Evolutionary conservation across 2,329 filamentous ascomycete genomes (phyloP).

Genomic region (Aspergillus pseudonomiae): DNA sequence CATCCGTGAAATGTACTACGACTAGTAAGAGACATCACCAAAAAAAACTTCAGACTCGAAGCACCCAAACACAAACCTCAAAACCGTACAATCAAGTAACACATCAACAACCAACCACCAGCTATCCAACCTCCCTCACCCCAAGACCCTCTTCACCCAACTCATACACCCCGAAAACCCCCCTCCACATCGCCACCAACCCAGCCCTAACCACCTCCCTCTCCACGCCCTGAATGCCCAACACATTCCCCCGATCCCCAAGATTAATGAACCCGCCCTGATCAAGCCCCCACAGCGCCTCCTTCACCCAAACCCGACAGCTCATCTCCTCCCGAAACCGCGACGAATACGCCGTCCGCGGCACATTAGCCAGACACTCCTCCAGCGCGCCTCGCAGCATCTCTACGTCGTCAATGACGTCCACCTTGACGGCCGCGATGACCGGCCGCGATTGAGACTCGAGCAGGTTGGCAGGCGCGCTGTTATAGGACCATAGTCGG

Average conservation of each 20-base stretch:
- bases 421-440: not conserved
- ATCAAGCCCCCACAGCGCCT: conserved; percentile 1
- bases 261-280: conserved; percentile 2
- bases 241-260: not conserved
- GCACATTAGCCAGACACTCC: not conserved
- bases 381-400: not conserved
- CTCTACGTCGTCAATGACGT: not conserved
- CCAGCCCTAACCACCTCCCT: not conserved
- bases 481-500: not conserved
- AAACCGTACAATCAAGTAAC: not conserved
- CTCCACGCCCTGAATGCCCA: conserved; percentile 13
- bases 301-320: not conserved
- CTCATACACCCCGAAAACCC: not conserved
- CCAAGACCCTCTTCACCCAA: not conserved
- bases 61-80: not conserved
- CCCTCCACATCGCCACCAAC: not conserved
- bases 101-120: not conserved
- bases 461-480: not conserved
- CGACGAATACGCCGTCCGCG: not conserved
- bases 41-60: not conserved
- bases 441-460: not conserved
- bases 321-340: not conserved
- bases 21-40: not conserved
- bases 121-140: not conserved
- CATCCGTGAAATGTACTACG: not conserved